Base-by-base conservation (phyloP, 495 filamentous ascomycete species). In the Xylaria scruposa region DNA sequence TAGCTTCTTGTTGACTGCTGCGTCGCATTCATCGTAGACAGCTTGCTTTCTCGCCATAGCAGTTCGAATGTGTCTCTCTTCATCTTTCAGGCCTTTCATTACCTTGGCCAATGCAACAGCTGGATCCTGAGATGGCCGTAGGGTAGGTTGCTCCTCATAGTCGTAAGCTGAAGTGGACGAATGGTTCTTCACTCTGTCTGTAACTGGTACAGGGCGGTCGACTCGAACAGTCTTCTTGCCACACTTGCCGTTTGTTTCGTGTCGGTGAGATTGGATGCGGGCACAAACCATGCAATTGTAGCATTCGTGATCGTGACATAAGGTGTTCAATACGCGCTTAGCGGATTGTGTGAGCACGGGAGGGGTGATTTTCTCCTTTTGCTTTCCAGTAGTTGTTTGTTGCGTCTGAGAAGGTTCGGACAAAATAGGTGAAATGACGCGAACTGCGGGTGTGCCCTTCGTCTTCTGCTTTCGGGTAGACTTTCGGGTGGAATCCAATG, bases 71-170 rank as follows among this genome's bases (percentile, higher is more conserved):
- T 97, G 93, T 2, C 88, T 85, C 60, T 96, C 86, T 77, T 99
- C 97, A 80, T 97, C 94, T 65, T 92, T 83, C 19, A 97, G 84
- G 24, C 85, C 86, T 79, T 96, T 94, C 76, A 97, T 88, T 4
- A 96, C 92, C 3, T 88, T 88, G 26, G 92, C 93, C 29, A 98
- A 88, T 13, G 94, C 94, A 29, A 90, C 72, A n/a, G 85, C 88
- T 0, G 94, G 94, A 2, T 89, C 77, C 77, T 92, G 90, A 3
- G 93, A 86, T 4, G 94, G 94, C 4, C 94, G 91, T 70, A 96
- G 78, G 1, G 93, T 97, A 9, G 89, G 90, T 53, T 95, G 91
- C 21, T 91, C 89, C 68, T 91, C 88, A 73, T 88, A 85, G 10
- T 77, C 75, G 54, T 78, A 80, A 21, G 83, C 9, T 13, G 79